These are phyloP conservation scores for Solanum gandarillasii DNA, from an alignment of 257 asterid species.

Conservation along the genomic window DNA sequence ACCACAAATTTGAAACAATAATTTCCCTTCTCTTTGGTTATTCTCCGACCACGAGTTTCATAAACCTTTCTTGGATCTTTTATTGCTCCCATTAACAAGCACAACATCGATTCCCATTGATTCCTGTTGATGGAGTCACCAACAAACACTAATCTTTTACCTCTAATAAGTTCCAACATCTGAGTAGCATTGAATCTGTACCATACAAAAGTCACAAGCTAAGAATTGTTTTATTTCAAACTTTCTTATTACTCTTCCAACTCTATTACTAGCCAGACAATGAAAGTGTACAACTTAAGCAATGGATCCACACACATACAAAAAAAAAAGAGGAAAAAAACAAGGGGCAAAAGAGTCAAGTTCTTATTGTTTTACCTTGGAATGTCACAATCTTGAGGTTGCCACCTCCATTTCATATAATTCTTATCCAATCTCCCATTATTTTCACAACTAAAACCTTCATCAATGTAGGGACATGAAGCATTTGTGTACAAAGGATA, in stretches of 20 bases:
- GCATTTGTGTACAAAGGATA: constrained; percentile 64
- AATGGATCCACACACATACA: not conserved
- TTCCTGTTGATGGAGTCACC: constrained; percentile 92
- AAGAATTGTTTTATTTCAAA: not conserved
- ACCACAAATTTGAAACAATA: constrained; percentile 88
- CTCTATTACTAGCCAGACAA: not conserved
- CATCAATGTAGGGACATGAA: constrained; percentile 79
- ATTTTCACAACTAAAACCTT: constrained; percentile 70
- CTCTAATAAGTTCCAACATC: constrained; percentile 72
- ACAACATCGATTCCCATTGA: constrained; percentile 94
- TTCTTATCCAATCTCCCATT: constrained; percentile 67
- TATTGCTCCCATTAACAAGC: constrained; percentile 66
- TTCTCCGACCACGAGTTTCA: constrained; percentile 71
- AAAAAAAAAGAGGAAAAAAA: not conserved
- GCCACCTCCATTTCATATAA: constrained; percentile 97
- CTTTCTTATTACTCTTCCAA: not conserved
- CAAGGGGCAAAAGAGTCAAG: not conserved
- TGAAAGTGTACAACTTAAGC: not conserved
- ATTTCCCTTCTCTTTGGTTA: constrained; percentile 71
- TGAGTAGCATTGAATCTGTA: constrained; percentile 66
- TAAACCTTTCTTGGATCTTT: constrained; percentile 72
- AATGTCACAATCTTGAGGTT: constrained; percentile 67
- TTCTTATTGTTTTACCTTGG: constrained; percentile 45
- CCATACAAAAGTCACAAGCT: not conserved
- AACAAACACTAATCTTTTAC: constrained; percentile 81